These are phyloP conservation scores for Stagonosporopsis cucurbitacearum DNA, from an alignment of 2,329 filamentous ascomycete species.

Conservation along the genomic window DNA sequence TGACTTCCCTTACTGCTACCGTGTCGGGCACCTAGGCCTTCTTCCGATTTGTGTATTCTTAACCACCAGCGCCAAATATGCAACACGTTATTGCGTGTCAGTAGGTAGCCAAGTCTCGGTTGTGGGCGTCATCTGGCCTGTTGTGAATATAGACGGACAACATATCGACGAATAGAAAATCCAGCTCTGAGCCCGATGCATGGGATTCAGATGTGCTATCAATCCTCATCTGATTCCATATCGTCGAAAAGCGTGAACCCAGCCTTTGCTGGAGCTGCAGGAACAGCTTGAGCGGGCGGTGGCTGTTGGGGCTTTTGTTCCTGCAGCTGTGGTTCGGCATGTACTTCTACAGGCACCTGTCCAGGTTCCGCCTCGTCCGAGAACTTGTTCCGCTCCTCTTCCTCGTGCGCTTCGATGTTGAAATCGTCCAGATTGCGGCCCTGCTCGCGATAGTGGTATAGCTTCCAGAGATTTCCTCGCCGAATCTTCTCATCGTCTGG, in stretches of 20 bases:
- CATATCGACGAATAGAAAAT: neutral
- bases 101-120: neutral
- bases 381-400: constrained; percentile 25
- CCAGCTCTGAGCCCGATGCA: neutral
- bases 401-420: constrained; percentile 30
- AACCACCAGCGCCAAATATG: neutral
- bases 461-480: constrained; percentile 64
- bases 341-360: neutral
- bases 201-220: neutral
- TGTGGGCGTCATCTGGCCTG: neutral
- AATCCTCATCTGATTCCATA: constrained; percentile 20
- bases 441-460: constrained; percentile 33
- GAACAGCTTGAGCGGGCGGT: constrained; percentile 4
- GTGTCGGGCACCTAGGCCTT: neutral
- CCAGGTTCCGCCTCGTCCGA: constrained; percentile 2
- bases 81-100: neutral
- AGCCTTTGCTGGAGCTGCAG: constrained; percentile 1
- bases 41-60: neutral
- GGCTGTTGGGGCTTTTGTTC: constrained; percentile 6
- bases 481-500: constrained; percentile 74
- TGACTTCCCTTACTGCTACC: neutral
- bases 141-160: neutral
- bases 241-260: constrained; percentile 22
- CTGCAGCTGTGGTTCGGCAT: constrained; percentile 5
- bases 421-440: constrained; percentile 30